Evolutionary conservation across 768 basidiomycete species (phyloP), one percentile per base, ranked within the genome.

Genomic region (Cytidiella melzeri): DNA sequence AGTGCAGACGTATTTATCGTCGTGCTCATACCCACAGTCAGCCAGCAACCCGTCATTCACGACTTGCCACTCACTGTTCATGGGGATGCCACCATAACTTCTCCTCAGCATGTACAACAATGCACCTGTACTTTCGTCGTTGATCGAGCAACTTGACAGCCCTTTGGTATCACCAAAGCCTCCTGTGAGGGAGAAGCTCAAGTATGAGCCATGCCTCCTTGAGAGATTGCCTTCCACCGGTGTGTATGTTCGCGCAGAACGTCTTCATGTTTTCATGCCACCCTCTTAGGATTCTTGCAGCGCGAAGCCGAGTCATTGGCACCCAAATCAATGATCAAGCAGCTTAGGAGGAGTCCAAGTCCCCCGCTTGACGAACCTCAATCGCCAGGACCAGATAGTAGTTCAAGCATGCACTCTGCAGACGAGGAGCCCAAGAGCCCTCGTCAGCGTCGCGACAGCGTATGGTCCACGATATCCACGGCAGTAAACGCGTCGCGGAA

Each of bases 201-300:
- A 55, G 7, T 73, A 79, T 3, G 69, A 77, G 9, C 76, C 76
- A 49, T 84, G 83, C 62, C 71, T 89, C 27, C 84, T 80, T 26
- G 77, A 74, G 45, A 75, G 86, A n/a, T 73, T 89, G 40, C 87
- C 87, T 12, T 76, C 82, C 6, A 73, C 68, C 53, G 75, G 84
- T 84, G 56, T 44, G 76, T 70, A 36, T 20, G n/a, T 10, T 10
- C 34, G n/a, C 34, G 34, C 40, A 52, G 19, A 48, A 42, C 26
- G 52, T 44, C 15, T 19, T 10, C n/a, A 21, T 40, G 27, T 57
- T 57, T 48, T 55, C 64, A 62, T n/a, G 48, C 64, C 55, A 41
- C 59, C 47, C 56, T 61, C 57, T 53, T 38, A 63, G 85, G 84
- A 77, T 46, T 83, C 87, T 57, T 92, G 20, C 72, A 78, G 64